Evolutionary conservation across 495 filamentous ascomycete genomes (phyloP), one percentile per base, ranked within the genome.

Genomic region (Tuber borchii): DNA sequence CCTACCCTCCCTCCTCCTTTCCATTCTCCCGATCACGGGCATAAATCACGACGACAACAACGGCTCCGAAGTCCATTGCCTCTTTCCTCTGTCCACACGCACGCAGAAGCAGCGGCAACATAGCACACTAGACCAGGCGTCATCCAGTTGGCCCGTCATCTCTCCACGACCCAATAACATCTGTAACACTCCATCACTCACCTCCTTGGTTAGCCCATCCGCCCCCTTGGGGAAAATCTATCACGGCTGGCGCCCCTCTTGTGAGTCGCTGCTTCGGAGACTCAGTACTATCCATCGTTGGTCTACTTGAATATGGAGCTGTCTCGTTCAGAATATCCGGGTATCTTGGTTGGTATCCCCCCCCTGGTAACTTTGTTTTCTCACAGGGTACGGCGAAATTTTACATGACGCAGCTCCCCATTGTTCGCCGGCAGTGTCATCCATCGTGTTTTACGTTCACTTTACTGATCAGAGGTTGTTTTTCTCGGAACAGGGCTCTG

Each of bases 321-420:
- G 80, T 92, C 93, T 82, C 89, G 95, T 84, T 89, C 93, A 84
- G 95, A 99, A 85, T 99, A 99, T 86, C 95, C 95, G 83, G 92
- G 92, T 42, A 90, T 99, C 88, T 90, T 98, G 92, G 95, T 99
- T 88, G 84, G 93, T 82, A 34, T 70, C 68, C 71, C 74, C 75
- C 69, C 42, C 5, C 4, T 31, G 26, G 26, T 17, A 16, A 16
- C 56, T 46, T 46, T 61, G 56, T 61, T 31, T 61, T 31, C 56
- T 61, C 56, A 31, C 26, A 61, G 56, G 56, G 56, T 61, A 61
- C 56, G n/a, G n/a, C 56, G 76, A 80, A 77, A 74, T 82, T 73
- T 39, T 69, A 69, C 37, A 73, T 71, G 22, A 45, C 71, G 69
- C 75, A 40, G 70, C 43, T 51, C 69, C 44, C 73, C 70, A 69